Evolutionary conservation across 208 protist genomes (phyloP).

Genomic region (Herpetomonas muscarum): DNA sequence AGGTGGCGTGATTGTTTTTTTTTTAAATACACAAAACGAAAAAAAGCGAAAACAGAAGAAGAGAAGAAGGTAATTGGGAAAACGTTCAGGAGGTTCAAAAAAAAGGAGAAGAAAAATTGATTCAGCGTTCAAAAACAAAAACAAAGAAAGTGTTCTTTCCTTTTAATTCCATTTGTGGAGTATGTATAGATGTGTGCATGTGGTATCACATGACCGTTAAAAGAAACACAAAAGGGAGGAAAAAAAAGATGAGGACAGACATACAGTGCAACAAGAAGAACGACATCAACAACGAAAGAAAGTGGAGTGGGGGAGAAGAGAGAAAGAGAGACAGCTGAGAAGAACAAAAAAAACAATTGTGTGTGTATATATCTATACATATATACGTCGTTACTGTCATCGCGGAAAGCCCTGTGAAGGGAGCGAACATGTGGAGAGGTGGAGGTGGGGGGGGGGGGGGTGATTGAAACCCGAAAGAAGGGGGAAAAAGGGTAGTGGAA

Average conservation of each 20-base stretch:
- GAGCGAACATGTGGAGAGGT: too few species aligned
- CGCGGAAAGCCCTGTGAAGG: too few species aligned
- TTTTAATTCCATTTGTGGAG: not conserved
- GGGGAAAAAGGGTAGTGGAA: slow-evolving; percentile 1
- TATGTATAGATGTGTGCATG: not conserved
- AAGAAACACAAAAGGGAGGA: slow-evolving; percentile 7
- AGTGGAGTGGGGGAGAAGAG: not conserved
- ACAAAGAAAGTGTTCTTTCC: not conserved
- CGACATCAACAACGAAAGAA: slow-evolving; percentile 1
- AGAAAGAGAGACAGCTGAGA: not conserved
- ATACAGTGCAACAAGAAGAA: slow-evolving; percentile 1
- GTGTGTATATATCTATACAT: not conserved
- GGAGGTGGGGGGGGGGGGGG: too few species aligned
- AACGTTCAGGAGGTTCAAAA: not conserved
- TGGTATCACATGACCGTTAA: not conserved
- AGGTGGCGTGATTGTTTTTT: not conserved
- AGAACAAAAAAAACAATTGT: slow-evolving; percentile 4
- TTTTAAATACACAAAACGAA: slow-evolving; percentile 1
- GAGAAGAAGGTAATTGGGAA: not conserved
- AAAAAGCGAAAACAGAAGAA: not conserved
- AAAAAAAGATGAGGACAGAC: not conserved
- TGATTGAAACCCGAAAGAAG: not conserved
- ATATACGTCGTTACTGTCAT: not conserved
- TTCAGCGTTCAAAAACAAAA: not conserved
- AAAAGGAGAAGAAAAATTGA: slow-evolving; percentile 5